phyloP scores from a whole-genome alignment of 139 green algal genomes.

The Ettlia oleoabundans region DNA sequence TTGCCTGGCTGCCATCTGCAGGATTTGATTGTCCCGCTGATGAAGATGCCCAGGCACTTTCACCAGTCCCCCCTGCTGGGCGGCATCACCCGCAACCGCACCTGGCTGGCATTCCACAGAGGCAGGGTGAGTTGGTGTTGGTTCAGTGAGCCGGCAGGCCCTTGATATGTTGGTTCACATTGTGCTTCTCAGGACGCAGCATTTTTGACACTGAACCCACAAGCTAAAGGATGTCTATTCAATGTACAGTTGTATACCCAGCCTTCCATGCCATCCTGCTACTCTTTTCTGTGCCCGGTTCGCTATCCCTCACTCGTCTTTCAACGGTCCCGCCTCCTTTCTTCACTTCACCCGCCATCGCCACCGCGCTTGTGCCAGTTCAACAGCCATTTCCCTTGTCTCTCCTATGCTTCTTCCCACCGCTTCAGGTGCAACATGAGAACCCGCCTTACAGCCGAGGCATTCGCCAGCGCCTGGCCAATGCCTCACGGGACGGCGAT shows the following conservation, averaged over 20 bases:
- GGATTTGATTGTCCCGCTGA: background rate
- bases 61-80: background rate
- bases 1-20: too few relatives aligned
- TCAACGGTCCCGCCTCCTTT: too few relatives aligned
- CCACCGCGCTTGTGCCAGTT: too few relatives aligned
- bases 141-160: background rate
- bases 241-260: too few relatives aligned
- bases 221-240: too few relatives aligned
- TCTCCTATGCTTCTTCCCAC: background rate
- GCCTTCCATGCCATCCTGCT: too few relatives aligned
- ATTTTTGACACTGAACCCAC: too few relatives aligned
- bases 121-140: background rate
- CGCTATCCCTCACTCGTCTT: too few relatives aligned
- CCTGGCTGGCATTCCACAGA: slow-evolving; percentile 1
- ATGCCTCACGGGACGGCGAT: background rate
- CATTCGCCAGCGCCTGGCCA: slow-evolving; percentile 29
- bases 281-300: too few relatives aligned
- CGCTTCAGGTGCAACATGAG: background rate
- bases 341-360: too few relatives aligned
- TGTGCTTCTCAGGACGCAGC: too few relatives aligned
- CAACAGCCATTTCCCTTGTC: background rate
- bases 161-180: too few relatives aligned
- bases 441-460: slow-evolving; percentile 7
- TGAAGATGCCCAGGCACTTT: background rate
- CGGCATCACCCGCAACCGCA: background rate